A percentile compares a stretch with the other conserved stretches of the same genome.
Conservation (phyloP, 2,329 filamentous ascomycete species). For the Colletotrichum graminicola region DNA sequence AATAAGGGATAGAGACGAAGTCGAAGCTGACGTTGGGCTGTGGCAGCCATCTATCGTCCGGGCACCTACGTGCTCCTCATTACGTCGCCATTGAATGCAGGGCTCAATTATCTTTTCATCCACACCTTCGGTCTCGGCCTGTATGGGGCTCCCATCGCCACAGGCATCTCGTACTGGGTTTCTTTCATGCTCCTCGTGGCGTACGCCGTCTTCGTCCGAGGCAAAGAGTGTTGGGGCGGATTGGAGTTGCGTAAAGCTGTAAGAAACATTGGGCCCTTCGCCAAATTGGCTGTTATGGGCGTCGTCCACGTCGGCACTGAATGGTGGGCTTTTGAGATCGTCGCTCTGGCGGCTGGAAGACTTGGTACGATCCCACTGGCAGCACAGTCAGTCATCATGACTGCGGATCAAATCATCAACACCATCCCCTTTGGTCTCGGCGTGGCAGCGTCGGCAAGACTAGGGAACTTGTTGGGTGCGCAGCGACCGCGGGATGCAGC, state of each 20-base stretch:
- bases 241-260: constrained; percentile 71
- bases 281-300: constrained; percentile 79
- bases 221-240: constrained; percentile 85
- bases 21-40: constrained; percentile 1
- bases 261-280: constrained; percentile 77
- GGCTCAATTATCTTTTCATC: constrained; percentile 85
- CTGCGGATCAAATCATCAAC: constrained; percentile 84
- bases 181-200: constrained; percentile 82
- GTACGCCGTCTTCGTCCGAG: constrained; percentile 78
- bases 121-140: constrained; percentile 79
- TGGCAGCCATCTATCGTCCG: constrained; percentile 76
- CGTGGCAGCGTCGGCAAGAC: constrained; percentile 80
- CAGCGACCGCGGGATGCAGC: constrained; percentile 74
- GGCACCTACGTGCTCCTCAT: constrained; percentile 86
- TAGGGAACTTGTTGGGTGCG: constrained; percentile 85
- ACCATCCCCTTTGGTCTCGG: constrained; percentile 90
- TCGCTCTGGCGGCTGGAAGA: constrained; percentile 83
- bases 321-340: constrained; percentile 96
- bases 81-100: constrained; percentile 83
- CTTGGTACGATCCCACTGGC: constrained; percentile 84
- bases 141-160: constrained; percentile 84
- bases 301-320: constrained; percentile 89
- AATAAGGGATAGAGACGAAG: constrained; percentile 13
- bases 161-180: constrained; percentile 87
- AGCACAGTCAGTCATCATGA: constrained; percentile 91